Evolutionary conservation across 305 asterid genomes (phyloP).

Genomic region (Fraxinus angustifolia): DNA sequence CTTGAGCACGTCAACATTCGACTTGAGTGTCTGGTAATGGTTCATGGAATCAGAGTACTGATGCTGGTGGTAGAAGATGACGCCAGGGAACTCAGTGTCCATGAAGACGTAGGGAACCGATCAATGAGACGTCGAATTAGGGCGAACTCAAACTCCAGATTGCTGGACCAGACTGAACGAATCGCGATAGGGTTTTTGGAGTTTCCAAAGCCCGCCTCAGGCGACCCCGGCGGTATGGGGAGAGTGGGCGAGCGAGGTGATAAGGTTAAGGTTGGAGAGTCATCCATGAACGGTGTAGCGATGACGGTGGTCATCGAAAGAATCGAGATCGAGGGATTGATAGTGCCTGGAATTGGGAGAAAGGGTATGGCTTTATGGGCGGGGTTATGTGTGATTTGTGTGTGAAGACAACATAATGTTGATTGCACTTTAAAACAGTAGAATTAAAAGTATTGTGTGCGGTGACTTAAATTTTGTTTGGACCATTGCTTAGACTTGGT

Average conservation of each 20-base stretch:
- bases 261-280: constrained; percentile 23
- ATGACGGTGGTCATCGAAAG: not conserved
- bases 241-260: not conserved
- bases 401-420: no score
- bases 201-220: not conserved
- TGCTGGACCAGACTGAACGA: constrained; percentile 60
- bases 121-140: constrained; percentile 36
- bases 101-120: constrained; percentile 34
- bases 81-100: constrained; percentile 90
- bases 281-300: constrained; percentile 1
- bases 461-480: no score
- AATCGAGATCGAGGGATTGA: constrained; percentile 11
- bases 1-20: no score
- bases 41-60: no score
- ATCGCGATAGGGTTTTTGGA: constrained; percentile 30
- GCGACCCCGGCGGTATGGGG: no score
- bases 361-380: not conserved
- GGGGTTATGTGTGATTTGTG: no score
- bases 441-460: no score
- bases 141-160: constrained; percentile 40
- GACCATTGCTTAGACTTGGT: no score
- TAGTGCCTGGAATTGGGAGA: constrained; percentile 25
- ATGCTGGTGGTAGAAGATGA: constrained; percentile 17
- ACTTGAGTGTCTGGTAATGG: no score
- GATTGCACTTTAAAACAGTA: no score